A percentile compares a stretch with the other conserved stretches of the same genome.
These are phyloP conservation scores for Thelephora terrestris DNA, from an alignment of 1,284 basidiomycete species.

Conservation along the genomic window DNA sequence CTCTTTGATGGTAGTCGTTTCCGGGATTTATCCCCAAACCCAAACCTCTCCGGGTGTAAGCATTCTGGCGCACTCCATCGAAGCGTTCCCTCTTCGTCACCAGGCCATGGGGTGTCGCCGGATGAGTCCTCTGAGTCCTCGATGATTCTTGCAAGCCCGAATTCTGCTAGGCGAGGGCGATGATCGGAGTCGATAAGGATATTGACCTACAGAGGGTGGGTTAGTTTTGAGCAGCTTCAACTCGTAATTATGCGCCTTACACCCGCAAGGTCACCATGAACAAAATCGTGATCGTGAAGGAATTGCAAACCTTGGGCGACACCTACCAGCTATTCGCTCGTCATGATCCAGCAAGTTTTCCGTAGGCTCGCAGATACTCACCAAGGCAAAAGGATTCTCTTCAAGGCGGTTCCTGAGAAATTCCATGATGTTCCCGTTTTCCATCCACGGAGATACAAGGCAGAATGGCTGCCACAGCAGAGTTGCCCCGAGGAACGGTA, in stretches of 20 bases:
- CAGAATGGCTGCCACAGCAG: conserved; percentile 4
- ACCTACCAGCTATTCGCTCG: neutral
- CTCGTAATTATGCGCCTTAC: neutral
- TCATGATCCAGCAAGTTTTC: neutral
- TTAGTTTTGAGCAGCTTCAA: neutral
- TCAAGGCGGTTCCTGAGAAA: conserved; percentile 3
- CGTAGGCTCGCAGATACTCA: neutral
- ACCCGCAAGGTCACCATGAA: conserved; percentile 8
- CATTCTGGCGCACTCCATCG: conserved; percentile 1
- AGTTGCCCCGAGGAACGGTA: conserved; percentile 8
- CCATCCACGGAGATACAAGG: conserved; percentile 9
- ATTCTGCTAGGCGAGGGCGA: conserved; percentile 3
- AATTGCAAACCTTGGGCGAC: conserved; percentile 6
- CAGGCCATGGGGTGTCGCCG: conserved; percentile 1
- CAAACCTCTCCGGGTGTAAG: neutral
- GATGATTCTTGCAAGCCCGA: neutral
- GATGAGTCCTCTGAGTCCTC: neutral
- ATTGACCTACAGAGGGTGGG: neutral
- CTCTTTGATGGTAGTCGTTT: neutral
- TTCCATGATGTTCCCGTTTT: conserved; percentile 5
- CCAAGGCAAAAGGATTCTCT: conserved; percentile 4
- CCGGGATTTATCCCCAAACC: too few species aligned
- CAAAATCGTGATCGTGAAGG: conserved; percentile 4
- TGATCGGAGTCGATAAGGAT: conserved; percentile 2
- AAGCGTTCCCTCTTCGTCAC: neutral